A percentile compares a stretch with the other conserved stretches of the same genome.
Conservation (phyloP, 768 basidiomycete species). For the Amanita subjunquillea region DNA sequence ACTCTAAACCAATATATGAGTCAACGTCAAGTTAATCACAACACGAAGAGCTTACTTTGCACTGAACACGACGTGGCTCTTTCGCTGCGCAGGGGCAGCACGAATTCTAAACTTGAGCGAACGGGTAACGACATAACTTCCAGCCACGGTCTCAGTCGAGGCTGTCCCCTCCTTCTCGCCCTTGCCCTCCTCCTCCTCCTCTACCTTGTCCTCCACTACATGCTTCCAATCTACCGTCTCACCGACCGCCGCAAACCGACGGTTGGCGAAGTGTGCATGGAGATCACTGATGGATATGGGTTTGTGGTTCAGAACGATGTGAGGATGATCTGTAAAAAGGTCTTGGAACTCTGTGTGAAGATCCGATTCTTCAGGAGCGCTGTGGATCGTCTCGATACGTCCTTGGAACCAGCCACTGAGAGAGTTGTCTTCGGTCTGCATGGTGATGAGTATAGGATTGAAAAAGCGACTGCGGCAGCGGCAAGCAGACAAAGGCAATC, state of each 20-base stretch:
- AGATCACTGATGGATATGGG: not conserved
- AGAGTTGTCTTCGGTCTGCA: not conserved
- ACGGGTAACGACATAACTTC: constrained; percentile 14
- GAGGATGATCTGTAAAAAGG: not conserved
- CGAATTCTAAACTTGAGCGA: constrained; percentile 16
- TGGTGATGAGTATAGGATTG: not conserved
- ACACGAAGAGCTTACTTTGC: constrained; percentile 10
- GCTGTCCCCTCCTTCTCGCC: not conserved
- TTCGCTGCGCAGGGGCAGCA: constrained; percentile 12
- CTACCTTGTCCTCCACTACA: not conserved
- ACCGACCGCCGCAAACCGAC: not conserved
- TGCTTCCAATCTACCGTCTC: not conserved
- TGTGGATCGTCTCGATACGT: not conserved
- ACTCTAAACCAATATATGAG: constrained; percentile 1
- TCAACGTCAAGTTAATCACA: not conserved
- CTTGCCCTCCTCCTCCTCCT: not conserved
- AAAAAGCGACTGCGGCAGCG: no score
- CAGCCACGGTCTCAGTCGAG: constrained; percentile 10
- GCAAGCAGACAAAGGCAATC: no score
- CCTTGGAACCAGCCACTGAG: not conserved
- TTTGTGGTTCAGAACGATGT: not conserved
- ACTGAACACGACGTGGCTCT: constrained; percentile 14
- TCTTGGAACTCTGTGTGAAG: not conserved
- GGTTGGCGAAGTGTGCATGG: not conserved
- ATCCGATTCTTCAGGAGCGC: not conserved